phyloP scores from a whole-genome alignment of 2,329 filamentous ascomycete species.

The Colletotrichum tabaci region DNA sequence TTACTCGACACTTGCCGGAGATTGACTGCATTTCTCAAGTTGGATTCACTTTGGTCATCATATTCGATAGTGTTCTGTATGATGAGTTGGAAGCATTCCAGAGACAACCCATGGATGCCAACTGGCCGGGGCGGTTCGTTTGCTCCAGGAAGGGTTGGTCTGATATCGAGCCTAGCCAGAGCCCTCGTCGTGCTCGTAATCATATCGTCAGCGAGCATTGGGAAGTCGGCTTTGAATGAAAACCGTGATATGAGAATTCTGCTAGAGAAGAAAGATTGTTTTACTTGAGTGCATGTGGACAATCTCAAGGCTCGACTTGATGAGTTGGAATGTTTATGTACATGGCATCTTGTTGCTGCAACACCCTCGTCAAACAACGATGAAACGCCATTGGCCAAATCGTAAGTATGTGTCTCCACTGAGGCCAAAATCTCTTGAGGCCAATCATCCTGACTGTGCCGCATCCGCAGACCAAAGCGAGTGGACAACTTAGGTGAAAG shows the following conservation, averaged over 20 bases:
- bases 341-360: background rate
- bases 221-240: too few relatives aligned
- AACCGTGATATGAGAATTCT: too few relatives aligned
- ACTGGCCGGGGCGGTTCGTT: background rate
- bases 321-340: too few relatives aligned
- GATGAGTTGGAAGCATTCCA: slow-evolving; percentile 11
- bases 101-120: background rate
- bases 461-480: too few relatives aligned
- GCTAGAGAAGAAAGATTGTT: background rate
- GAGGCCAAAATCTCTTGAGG: slow-evolving; percentile 7
- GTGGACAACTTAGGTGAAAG: too few relatives aligned
- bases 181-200: background rate
- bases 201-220: background rate
- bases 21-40: slow-evolving; percentile 8
- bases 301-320: too few relatives aligned
- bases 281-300: too few relatives aligned
- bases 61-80: background rate
- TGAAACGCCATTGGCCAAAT: background rate
- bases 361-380: background rate
- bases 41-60: background rate
- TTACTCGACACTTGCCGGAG: slow-evolving; percentile 9
- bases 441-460: too few relatives aligned
- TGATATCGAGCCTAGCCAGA: background rate
- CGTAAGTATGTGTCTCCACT: background rate
- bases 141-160: background rate